Base-by-base conservation (phyloP, 2,329 filamentous ascomycete genomes). In the Nannizziopsis barbatae region DNA sequence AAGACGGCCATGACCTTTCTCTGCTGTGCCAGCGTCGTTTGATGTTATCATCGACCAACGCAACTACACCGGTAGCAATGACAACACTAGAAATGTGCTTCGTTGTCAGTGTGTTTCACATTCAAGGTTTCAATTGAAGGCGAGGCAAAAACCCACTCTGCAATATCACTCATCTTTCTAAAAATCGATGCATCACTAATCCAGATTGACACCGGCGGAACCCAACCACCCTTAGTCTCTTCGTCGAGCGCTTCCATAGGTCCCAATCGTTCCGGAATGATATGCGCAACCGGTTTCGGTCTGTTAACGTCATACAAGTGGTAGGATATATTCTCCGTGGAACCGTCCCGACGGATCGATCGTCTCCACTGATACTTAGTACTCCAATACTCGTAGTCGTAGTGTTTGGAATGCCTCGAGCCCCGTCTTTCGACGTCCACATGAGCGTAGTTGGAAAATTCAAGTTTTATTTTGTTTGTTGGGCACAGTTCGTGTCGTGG, bases 391-490 rank as follows among this genome's bases (percentile, higher is more conserved):
- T 90, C 84, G 59, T 94, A 95, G 48, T 88, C 85, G 64, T 95
- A 96, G 53, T 80, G 77, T 67, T 88, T 90, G 53, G 74, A 74
- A 39, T 75, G 71, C 56, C 79, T 81, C 44, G 75, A 71, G 5
- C 83, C 83, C 18, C 78, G 74, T 37, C 86, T 79, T 56, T 77
- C 80, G 44, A 98, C 70, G 55, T 95, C 85, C 36, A 96, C 80
- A 58, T 92, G 87, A 1, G 90, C 90, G 63, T 98, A 98, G 70
- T 96, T 98, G 56, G 87, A 93, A 64, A 95, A 98, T 63, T 96
- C 90, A 31, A 98, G 76, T 67, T 88, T 86, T 63, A 90, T 84
- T 32, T 77, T 83, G 64, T 94, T 87, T 50, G 82, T 85, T 14
- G 85, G 78, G 39, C 72, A 60, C 46, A 66, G 59, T 12, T 36